Evolutionary conservation across 2,329 filamentous ascomycete genomes (phyloP).

Genomic region (Colletotrichum destructivum): DNA sequence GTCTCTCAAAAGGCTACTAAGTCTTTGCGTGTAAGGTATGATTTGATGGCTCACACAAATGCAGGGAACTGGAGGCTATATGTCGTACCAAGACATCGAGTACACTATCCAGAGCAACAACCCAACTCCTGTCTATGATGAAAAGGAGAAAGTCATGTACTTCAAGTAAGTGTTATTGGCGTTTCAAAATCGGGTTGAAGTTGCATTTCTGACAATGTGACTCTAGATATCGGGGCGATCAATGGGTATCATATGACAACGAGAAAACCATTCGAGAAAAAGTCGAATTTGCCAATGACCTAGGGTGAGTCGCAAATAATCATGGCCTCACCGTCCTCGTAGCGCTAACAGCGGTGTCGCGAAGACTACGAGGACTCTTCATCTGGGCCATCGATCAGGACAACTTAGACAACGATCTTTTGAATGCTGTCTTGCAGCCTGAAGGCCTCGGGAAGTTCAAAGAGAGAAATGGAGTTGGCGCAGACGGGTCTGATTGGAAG

Average conservation of each 20-base stretch:
- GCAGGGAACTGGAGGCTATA: too few relatives aligned
- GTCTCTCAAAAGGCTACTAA: too few relatives aligned
- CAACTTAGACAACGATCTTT: background rate
- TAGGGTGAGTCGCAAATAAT: conserved; percentile 14
- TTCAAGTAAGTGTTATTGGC: conserved; percentile 47
- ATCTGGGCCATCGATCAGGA: conserved; percentile 53
- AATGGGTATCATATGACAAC: conserved; percentile 57
- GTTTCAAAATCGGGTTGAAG: too few relatives aligned
- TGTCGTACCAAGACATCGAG: conserved; percentile 46
- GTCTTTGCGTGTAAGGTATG: too few relatives aligned
- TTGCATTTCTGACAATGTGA: too few relatives aligned
- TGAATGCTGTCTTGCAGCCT: too few relatives aligned
- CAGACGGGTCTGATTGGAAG: too few relatives aligned
- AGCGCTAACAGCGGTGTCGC: too few relatives aligned
- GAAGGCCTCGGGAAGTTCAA: too few relatives aligned
- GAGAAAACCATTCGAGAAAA: background rate
- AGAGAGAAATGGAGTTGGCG: too few relatives aligned
- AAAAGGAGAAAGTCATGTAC: conserved; percentile 48
- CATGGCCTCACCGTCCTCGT: too few relatives aligned
- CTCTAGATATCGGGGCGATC: conserved; percentile 48
- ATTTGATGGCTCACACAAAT: too few relatives aligned
- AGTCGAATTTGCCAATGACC: conserved; percentile 47
- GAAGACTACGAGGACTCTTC: conserved; percentile 49
- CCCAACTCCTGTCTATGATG: conserved; percentile 42
- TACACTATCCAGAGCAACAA: conserved; percentile 46